phyloP scores from a whole-genome alignment of 176 grass and related monocot species.

The sorghum (Sorghum bicolor) region DNA sequence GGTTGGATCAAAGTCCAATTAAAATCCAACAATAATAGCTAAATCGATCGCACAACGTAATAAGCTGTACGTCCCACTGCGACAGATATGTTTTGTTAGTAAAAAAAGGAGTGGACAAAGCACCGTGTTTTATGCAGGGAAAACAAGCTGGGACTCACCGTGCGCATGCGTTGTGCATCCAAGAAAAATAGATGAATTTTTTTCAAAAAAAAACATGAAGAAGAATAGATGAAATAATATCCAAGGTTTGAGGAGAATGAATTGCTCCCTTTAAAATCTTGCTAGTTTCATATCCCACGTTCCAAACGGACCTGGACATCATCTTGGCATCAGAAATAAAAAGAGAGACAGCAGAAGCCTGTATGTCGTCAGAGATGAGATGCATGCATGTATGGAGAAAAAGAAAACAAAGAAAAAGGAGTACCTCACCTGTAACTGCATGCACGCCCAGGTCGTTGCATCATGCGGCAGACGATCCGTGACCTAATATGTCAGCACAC shows the following conservation, averaged over 20 bases:
- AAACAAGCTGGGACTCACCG: too few relatives aligned
- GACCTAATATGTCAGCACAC: neutral
- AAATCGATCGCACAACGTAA: too few relatives aligned
- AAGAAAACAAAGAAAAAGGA: neutral
- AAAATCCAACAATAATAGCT: too few relatives aligned
- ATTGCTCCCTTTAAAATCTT: neutral
- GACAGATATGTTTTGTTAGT: too few relatives aligned
- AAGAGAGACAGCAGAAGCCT: neutral
- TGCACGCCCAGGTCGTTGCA: neutral
- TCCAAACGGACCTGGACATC: neutral
- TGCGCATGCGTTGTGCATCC: too few relatives aligned
- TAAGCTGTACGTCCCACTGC: too few relatives aligned
- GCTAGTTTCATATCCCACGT: neutral
- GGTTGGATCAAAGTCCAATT: too few relatives aligned
- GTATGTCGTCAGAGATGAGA: neutral
- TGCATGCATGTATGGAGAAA: neutral
- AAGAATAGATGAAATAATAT: neutral
- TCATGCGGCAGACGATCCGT: neutral
- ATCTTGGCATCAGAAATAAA: neutral
- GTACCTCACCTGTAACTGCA: neutral
- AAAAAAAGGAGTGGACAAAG: too few relatives aligned
- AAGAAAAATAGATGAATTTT: neutral
- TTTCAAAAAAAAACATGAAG: too few relatives aligned
- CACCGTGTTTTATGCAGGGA: too few relatives aligned
- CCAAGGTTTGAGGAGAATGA: neutral